Base-by-base conservation (phyloP, 768 basidiomycete species). In the Agrocybe praecox region DNA sequence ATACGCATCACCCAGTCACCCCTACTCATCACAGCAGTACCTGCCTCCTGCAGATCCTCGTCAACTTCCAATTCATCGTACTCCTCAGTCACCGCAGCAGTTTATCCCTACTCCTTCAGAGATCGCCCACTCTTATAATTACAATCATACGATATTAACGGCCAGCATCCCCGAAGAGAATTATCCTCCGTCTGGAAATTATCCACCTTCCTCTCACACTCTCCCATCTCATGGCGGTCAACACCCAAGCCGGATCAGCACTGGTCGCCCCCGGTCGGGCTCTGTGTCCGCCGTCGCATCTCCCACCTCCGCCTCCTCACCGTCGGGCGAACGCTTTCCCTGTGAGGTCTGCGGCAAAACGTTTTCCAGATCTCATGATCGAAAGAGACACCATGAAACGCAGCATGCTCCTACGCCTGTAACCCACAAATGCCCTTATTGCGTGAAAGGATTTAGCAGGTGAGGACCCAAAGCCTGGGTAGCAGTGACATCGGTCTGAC, bases 351-450 rank as follows among this genome's bases (percentile, higher is more conserved):
- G 90, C 69, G 85, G 86, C 51, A 88, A 88, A 71, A 87, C 89
- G 22, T 92, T 92, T 69, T 90, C 89, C 32, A 83, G 90, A 59
- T 80, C 87, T 56, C 89, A 92, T 71, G 90, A 93, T 72, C 83
- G 88, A 61, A 90, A 92, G 73, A 82, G 90, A 59, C 90, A 93
- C 72, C 83, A 84, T 62, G 89, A 91, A 71, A 89, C 87, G 15
- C 87, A 90, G 63, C 90, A 92, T 64, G 78, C 85, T 44, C 67
- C 85, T 33, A 77, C 80, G 14, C 86, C 88, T 19, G 78, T 85
- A 55, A 74, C 83, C 62, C 89, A 92, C 68, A 80, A 79, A 50
- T 92, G 91, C 72, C 81, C 80, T 23, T 86, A 77, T 68, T 92
- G 91, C 71, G 79, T 81, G 63, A 92, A 91, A 72, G 86, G 86